Evolutionary conservation across 257 asterid genomes (phyloP).

Genomic region (Solanum chmielewskii): DNA sequence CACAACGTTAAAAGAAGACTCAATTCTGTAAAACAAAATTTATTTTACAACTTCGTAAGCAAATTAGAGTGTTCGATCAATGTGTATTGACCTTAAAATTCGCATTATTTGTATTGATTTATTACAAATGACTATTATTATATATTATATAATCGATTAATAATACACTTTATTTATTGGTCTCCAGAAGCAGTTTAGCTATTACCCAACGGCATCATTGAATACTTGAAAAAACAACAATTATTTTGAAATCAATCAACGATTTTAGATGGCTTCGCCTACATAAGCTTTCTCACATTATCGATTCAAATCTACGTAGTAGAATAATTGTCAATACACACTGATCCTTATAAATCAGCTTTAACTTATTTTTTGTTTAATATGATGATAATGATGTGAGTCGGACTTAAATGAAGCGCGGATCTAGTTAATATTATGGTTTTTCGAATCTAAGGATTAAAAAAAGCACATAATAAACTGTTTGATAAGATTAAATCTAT

Average conservation of each 20-base stretch:
- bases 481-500: not conserved
- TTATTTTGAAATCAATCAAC: not conserved
- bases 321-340: too few species aligned
- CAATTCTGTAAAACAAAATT: not conserved
- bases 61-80: constrained; percentile 23
- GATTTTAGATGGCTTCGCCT: not conserved
- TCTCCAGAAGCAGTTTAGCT: not conserved
- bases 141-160: not conserved
- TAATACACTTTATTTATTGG: not conserved
- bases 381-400: not conserved
- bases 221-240: constrained; percentile 2
- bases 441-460: not conserved
- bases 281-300: not conserved
- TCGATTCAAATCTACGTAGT: not conserved
- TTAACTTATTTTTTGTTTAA: not conserved
- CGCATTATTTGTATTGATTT: not conserved
- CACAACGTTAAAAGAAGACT: constrained; percentile 11
- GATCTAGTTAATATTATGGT: not conserved
- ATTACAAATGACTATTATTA: not conserved
- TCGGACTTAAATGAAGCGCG: not conserved
- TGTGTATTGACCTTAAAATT: constrained; percentile 17
- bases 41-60: not conserved
- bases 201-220: not conserved
- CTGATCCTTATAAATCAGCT: not conserved
- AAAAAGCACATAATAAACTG: not conserved